Evolutionary conservation across 805 yeast species (phyloP), one percentile per base, ranked within the genome.

Genomic region (Spathaspora girioi): DNA sequence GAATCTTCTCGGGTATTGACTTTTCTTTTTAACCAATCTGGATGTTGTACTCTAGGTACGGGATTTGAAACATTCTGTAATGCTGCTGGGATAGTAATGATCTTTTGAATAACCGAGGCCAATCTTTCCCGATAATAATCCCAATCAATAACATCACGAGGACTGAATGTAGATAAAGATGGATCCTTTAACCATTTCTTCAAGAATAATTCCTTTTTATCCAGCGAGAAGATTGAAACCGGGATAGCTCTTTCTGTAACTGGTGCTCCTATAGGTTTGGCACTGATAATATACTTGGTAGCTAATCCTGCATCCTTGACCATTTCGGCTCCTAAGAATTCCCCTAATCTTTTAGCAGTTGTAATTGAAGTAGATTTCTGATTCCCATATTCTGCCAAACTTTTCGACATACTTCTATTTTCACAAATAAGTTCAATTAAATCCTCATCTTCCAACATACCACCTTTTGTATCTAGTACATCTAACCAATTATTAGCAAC

Each of bases 401-500:
- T 82, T 63, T 90, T 93, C 38, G 97, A 87, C 98, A 94, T 93
- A 64, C 89, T 84, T 74, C 94, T 86, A 65, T 94, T 93, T 65
- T 94, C 98, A 71, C 97, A 90, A 83, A 94, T 93, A 59, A 94
- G 81, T 60, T 87, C 97, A 59, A 96, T 87, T 57, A 94, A 78
- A 67, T 94, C 99, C 61, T 89, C 96, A 66, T 94, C 97, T 64
- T 92, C 97, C 27, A 94, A 75, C 77, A 87, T 86, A 1, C 79
- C 75, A 41, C 99, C 99, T 55, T 83, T 84, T 2, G 93, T 83
- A 49, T 91, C 97, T 50, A 94, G 70, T 4, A 94, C 96, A 72
- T 93, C 98, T 23, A 94, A 74, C 99, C 99, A 94, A 57, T 96
- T 83, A 60, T 93, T 88, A 1, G 99, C 98, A 20, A 94, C 96